Evolutionary conservation across 2,329 filamentous ascomycete species (phyloP).

Genomic region (Chaetomiaceae sp.): DNA sequence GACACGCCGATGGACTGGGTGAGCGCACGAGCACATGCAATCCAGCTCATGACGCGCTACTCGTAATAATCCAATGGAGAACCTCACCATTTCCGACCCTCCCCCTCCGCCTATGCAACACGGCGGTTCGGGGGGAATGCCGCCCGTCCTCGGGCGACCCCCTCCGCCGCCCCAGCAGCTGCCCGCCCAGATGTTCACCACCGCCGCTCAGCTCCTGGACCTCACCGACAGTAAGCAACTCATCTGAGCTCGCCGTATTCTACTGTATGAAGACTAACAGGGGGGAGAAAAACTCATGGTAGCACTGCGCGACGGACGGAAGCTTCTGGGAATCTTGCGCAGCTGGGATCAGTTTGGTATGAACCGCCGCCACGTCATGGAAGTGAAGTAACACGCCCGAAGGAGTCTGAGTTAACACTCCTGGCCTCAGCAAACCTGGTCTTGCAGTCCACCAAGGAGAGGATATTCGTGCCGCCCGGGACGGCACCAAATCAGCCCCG

Average conservation of each 20-base stretch:
- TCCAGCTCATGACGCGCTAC: constrained; percentile 17
- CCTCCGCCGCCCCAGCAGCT: constrained; percentile 55
- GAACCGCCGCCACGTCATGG: constrained; percentile 22
- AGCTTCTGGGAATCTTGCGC: constrained; percentile 85
- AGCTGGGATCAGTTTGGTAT: constrained; percentile 98
- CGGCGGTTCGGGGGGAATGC: constrained; percentile 21
- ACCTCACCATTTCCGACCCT: constrained; percentile 32
- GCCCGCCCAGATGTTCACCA: constrained; percentile 97
- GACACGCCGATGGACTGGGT: constrained; percentile 14
- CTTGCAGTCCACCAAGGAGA: constrained; percentile 86
- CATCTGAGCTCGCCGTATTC: not conserved
- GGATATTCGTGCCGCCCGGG: constrained; percentile 65
- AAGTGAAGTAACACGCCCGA: not conserved
- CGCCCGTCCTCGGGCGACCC: constrained; percentile 25
- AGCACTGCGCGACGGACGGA: constrained; percentile 85
- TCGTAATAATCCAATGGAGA: constrained; percentile 28
- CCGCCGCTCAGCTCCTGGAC: constrained; percentile 89
- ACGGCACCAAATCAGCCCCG: constrained; percentile 35
- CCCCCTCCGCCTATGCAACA: constrained; percentile 19
- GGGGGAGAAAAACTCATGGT: constrained; percentile 86
- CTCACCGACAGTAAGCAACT: constrained; percentile 83
- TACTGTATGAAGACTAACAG: constrained; percentile 22
- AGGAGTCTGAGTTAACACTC: constrained; percentile 25
- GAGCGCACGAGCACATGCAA: not conserved
- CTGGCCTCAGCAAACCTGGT: constrained; percentile 79